Conservation (phyloP, 2,329 filamentous ascomycete genomes). For the Sporothrix phasma region DNA sequence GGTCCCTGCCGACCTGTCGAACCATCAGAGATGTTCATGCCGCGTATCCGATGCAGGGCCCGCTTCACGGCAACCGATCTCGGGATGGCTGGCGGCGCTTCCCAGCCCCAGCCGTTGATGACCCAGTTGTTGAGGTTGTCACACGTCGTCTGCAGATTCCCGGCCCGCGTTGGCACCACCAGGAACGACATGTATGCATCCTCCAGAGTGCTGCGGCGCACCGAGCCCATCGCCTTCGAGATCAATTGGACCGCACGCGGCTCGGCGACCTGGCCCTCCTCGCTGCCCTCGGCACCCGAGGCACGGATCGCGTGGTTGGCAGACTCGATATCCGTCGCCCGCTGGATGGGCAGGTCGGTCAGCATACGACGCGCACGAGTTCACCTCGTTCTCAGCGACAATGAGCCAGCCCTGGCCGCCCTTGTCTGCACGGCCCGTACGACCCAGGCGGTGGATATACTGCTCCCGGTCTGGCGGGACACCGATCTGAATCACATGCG, state of each 20-base stretch:
- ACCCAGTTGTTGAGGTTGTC: conserved; percentile 45
- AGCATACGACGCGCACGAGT: conserved; percentile 41
- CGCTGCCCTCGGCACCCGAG: conserved; percentile 10
- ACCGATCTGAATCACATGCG: conserved; percentile 52
- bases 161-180: conserved; percentile 31
- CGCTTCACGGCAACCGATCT: conserved; percentile 21
- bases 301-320: conserved; percentile 44
- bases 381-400: conserved; percentile 44
- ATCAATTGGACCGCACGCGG: conserved; percentile 34
- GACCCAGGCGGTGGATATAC: conserved; percentile 53
- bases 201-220: conserved; percentile 34
- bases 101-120: conserved; percentile 41
- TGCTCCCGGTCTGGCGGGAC: conserved; percentile 43
- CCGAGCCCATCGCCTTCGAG: conserved; percentile 31
- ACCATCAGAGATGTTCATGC: conserved; percentile 5
- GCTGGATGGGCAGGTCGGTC: conserved; percentile 49
- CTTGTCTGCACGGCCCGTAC: conserved; percentile 66
- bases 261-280: conserved; percentile 31
- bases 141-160: conserved; percentile 33
- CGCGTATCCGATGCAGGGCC: conserved; percentile 11
- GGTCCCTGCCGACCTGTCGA: background rate
- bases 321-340: conserved; percentile 40
- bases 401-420: conserved; percentile 63
- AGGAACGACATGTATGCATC: conserved; percentile 49
- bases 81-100: conserved; percentile 32